Percentiles rank a stretch among this genome's conserved stretches.
These are phyloP conservation scores for Melastoma candidum DNA, from an alignment of 441 rosid species.

Conservation along the genomic window DNA sequence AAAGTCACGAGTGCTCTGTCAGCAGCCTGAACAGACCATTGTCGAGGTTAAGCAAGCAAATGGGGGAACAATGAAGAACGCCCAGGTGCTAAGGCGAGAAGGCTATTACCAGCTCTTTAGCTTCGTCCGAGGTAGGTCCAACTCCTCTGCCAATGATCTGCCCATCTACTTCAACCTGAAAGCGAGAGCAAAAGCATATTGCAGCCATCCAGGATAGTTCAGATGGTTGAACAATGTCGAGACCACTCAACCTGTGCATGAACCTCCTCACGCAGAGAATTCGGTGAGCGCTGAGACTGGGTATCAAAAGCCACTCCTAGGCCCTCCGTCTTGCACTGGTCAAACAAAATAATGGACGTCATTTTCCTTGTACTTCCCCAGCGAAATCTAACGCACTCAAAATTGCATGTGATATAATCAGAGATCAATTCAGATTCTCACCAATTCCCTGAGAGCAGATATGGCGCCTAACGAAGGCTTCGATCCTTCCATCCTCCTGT, in stretches of 20 bases:
- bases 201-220: no score
- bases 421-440: slow-evolving; percentile 27
- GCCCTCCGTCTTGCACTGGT: slow-evolving; percentile 79
- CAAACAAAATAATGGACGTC: slow-evolving; percentile 5
- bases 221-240: no score
- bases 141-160: slow-evolving; percentile 76
- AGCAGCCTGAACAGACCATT: slow-evolving; percentile 56
- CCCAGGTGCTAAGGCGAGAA: neutral
- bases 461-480: slow-evolving; percentile 53
- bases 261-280: slow-evolving; percentile 58
- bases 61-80: neutral
- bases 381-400: neutral
- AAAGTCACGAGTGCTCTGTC: slow-evolving; percentile 78
- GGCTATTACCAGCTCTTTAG: slow-evolving; percentile 66
- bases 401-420: neutral
- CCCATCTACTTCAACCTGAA: slow-evolving; percentile 92
- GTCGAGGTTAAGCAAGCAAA: slow-evolving; percentile 1
- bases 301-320: slow-evolving; percentile 53
- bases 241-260: slow-evolving; percentile 57
- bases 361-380: neutral
- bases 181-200: neutral
- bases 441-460: slow-evolving; percentile 78
- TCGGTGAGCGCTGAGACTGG: slow-evolving; percentile 46
- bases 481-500: slow-evolving; percentile 66
- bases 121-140: slow-evolving; percentile 94